Evolutionary conservation across 129 eudicot species (phyloP), one percentile per base, ranked within the genome.

Genomic region (Artemisia annua): DNA sequence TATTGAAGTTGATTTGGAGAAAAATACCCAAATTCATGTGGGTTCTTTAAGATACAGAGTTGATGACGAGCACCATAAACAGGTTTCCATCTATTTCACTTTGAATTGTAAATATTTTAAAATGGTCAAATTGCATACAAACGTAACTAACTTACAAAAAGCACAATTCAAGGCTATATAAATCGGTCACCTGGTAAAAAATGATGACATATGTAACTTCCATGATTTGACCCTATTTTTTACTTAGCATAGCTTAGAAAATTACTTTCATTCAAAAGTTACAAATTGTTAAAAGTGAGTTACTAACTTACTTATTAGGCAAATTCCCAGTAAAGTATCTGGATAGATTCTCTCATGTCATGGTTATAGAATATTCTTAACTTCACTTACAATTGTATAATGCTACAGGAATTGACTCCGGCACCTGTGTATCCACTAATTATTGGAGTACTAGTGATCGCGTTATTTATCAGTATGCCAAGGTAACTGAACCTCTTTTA

Each of bases 371-470:
- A 7, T 48, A 48, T 57, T 20, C 50, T 1, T 48, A 15, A 43
- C 35, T 15, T 10, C 39, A 43, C 19, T 15, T n/a, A 3, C 39
- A 7, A 0, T 4, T 7, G 3, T 15, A 13, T 10, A n/a, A 53
- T 58, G 15, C 50, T 46, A 17, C 96, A 94, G 97, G 99, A 95
- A 71, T 77, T 90, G 85, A 95, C 99, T 61, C 85, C 94, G 12
- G 99, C 96, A 48, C 94, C 97, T 30, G 93, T 90, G 28, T 90
- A 90, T 78, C 97, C 92, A 61, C 88, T 95, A 18, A 66, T 95
- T 57, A 83, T 85, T 74, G 99, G 99, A 78, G 82, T 95, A 61
- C 75, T 84, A 48, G 89, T 82, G 78, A 79, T 90, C 39, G 91
- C 90, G 3, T 81, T 95, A 51, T 83, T 95, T 77, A 75, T 95